Conservation (phyloP, 1,139 yeast genomes). For the Suhomyces panamericanus region DNA sequence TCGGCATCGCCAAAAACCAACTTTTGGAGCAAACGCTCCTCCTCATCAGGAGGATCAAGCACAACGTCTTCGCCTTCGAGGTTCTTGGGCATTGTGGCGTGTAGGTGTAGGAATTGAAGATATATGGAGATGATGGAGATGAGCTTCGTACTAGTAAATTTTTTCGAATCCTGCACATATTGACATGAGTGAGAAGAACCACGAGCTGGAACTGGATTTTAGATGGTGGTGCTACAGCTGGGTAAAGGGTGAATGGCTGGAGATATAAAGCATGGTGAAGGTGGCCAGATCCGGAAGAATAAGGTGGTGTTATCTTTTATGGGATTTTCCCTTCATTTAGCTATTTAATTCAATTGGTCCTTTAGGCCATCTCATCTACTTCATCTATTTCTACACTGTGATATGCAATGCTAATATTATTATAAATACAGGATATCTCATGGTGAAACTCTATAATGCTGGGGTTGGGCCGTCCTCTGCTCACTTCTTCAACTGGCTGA, state of each 20-base stretch:
- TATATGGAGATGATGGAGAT: not conserved
- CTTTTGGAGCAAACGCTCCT: slow-evolving; percentile 75
- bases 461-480: slow-evolving; percentile 17
- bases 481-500: slow-evolving; percentile 40
- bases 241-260: not conserved
- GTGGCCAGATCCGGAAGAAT: too few species aligned
- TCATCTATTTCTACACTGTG: not conserved
- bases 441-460: slow-evolving; percentile 11
- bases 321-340: too few species aligned
- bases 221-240: too few species aligned
- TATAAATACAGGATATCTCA: slow-evolving; percentile 10
- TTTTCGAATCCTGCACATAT: slow-evolving; percentile 6
- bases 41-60: slow-evolving; percentile 74
- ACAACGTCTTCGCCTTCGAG: slow-evolving; percentile 32
- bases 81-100: slow-evolving; percentile 23
- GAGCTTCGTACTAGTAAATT: slow-evolving; percentile 6
- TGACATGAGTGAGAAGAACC: too few species aligned
- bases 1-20: slow-evolving; percentile 87
- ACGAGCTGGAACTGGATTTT: too few species aligned
- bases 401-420: slow-evolving; percentile 8
- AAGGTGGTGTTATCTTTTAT: too few species aligned
- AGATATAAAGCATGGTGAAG: too few species aligned
- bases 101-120: not conserved
- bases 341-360: too few species aligned
- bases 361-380: too few species aligned